Base-by-base conservation (phyloP, 805 yeast species). In the Priceomyces fermenticarens region DNA sequence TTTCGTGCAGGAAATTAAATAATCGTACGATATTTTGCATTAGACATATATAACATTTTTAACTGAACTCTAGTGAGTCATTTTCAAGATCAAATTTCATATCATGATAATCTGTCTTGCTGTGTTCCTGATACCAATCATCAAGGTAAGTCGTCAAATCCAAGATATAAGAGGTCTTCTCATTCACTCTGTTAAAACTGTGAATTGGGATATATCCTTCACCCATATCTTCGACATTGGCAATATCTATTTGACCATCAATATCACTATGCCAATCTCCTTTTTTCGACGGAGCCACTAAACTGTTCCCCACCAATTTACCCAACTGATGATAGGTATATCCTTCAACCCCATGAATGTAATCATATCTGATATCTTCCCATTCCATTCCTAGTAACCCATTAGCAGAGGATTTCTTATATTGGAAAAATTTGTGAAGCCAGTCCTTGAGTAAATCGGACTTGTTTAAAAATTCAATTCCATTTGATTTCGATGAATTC, bases 381-480 rank as follows among this genome's bases (percentile, higher is more conserved):
- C 73, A 70, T 51, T 67, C 73, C 49, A 70, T 64, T 2, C 63
- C 70, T 16, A 67, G 35, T 12, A 67, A 49, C 12, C 70, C 68
- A 48, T 63, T 63, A 9, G 58, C 59, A 7, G 58, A 47, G 3
- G 63, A 53, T 43, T 64, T 64, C 35, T 64, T 68, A 45, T 64
- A 64, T 37, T 55, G 65, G 46, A 70, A 68, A 49, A 57, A 65
- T 26, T 58, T 56, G 40, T 48, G 47, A 29, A 67, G 51, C 67
- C 69, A 62, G 25, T 54, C 51, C 15, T 57, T 57, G 29, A 63
- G 48, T 9, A 55, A 47, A 12, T 54, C 54, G 5, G 63, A 45
- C 38, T 57, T 60, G 23, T 51, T 53, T 32, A 51, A 54, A 44
- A 58, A 63, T 10, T 58, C 59, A 9, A 58, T 59, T 1, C 62